A percentile compares a stretch with the other conserved stretches of the same genome.
Conservation (phyloP, 2,329 filamentous ascomycete genomes). For the Diaporthe vexans region DNA sequence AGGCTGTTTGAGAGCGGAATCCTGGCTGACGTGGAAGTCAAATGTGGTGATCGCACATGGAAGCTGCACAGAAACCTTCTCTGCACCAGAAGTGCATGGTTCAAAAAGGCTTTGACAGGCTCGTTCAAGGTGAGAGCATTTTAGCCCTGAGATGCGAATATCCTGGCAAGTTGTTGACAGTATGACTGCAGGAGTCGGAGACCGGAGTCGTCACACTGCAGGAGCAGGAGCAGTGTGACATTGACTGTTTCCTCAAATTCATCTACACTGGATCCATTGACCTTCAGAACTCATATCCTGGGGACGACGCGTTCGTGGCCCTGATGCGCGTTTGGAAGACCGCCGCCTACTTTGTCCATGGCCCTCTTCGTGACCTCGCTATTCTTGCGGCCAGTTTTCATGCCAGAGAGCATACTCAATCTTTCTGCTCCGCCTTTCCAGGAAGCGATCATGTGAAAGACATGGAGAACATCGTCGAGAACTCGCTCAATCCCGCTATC, state of each 20-base stretch:
- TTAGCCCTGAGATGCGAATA: background rate
- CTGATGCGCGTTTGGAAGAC: background rate
- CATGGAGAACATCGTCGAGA: background rate
- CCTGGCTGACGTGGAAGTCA: background rate
- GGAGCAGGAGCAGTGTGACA: background rate
- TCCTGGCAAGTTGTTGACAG: background rate
- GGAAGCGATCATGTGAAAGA: background rate
- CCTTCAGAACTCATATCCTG: background rate
- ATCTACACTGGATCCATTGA: background rate
- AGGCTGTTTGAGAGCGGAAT: slow-evolving; percentile 2
- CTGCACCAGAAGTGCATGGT: slow-evolving; percentile 22
- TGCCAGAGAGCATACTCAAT: background rate
- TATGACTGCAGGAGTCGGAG: background rate
- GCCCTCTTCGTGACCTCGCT: background rate
- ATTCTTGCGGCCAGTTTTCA: background rate
- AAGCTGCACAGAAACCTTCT: background rate
- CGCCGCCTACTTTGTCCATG: background rate
- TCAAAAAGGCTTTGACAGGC: slow-evolving; percentile 5
- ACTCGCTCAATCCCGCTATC: background rate
- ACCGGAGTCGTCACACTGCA: background rate
- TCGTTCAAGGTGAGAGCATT: background rate
- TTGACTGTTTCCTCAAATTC: slow-evolving; percentile 1
- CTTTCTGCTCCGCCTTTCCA: background rate
- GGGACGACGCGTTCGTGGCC: background rate
- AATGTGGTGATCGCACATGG: background rate